Conservation (phyloP, 352 stramenopile genomes). For the Phytopythium ostracodes region DNA sequence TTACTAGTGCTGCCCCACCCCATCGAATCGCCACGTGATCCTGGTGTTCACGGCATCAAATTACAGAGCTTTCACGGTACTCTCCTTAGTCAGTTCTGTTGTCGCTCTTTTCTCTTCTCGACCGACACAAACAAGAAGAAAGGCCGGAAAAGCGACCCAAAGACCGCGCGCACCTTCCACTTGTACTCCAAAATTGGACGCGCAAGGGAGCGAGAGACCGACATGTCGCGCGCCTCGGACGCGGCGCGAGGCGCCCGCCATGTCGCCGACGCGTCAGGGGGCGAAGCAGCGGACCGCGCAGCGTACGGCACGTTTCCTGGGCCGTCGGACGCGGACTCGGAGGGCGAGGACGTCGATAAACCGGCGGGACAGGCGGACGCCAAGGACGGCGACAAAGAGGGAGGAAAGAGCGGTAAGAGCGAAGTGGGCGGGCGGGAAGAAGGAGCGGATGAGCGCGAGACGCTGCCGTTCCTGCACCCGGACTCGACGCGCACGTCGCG, state of each 20-base stretch:
- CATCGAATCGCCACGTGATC: too few relatives aligned
- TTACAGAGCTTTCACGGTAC: too few relatives aligned
- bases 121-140: too few relatives aligned
- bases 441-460: not conserved
- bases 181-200: not conserved
- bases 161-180: too few relatives aligned
- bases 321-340: not conserved
- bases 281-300: not conserved
- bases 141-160: too few relatives aligned
- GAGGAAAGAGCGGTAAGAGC: not conserved
- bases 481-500: conserved; percentile 24
- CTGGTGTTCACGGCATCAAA: too few relatives aligned
- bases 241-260: not conserved
- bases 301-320: conserved; percentile 1
- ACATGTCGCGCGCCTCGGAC: conserved; percentile 8
- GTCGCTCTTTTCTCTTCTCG: too few relatives aligned
- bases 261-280: not conserved
- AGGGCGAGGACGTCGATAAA: not conserved
- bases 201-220: not conserved
- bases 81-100: too few relatives aligned
- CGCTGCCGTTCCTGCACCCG: conserved; percentile 20
- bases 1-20: too few relatives aligned
- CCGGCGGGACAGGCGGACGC: not conserved
- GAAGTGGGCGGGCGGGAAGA: not conserved
- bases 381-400: too few relatives aligned